Percentiles rank a stretch among this genome's conserved stretches.
phyloP scores from a whole-genome alignment of 768 basidiomycete species.

The Kwoniella sp. region DNA sequence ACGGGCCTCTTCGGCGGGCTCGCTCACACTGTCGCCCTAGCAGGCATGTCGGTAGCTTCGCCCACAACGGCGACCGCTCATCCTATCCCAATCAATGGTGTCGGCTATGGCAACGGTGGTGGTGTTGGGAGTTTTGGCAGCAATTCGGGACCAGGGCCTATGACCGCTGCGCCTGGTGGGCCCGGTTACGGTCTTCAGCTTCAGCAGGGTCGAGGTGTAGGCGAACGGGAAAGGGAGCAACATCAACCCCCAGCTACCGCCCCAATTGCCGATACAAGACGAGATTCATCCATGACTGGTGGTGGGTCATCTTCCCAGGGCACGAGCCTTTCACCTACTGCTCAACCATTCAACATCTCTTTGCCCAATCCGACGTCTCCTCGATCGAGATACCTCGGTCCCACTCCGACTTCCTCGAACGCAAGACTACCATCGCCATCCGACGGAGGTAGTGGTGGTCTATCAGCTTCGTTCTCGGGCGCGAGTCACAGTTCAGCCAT shows the following conservation, averaged over 20 bases:
- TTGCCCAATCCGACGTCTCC: conserved; percentile 31
- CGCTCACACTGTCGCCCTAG: conserved; percentile 48
- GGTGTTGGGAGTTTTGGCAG: background rate
- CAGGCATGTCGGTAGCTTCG: conserved; percentile 40
- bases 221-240: background rate
- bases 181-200: conserved; percentile 21
- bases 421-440: conserved; percentile 13
- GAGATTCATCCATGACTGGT: conserved; percentile 12
- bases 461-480: conserved; percentile 2
- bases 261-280: conserved; percentile 19
- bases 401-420: conserved; percentile 4
- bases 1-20: conserved; percentile 40
- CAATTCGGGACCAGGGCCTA: background rate
- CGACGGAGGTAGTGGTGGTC: background rate
- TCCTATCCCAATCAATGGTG: conserved; percentile 8
- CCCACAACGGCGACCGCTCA: conserved; percentile 13
- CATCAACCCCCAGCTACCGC: conserved; percentile 10
- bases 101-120: conserved; percentile 8
- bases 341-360: conserved; percentile 43
- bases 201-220: conserved; percentile 5
- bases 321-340: conserved; percentile 45
- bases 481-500: background rate
- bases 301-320: conserved; percentile 8
- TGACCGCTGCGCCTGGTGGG: conserved; percentile 10
- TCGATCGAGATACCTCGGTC: conserved; percentile 29